Evolutionary conservation across 345 rosid species (phyloP).

Genomic region (Barbarea vulgaris): DNA sequence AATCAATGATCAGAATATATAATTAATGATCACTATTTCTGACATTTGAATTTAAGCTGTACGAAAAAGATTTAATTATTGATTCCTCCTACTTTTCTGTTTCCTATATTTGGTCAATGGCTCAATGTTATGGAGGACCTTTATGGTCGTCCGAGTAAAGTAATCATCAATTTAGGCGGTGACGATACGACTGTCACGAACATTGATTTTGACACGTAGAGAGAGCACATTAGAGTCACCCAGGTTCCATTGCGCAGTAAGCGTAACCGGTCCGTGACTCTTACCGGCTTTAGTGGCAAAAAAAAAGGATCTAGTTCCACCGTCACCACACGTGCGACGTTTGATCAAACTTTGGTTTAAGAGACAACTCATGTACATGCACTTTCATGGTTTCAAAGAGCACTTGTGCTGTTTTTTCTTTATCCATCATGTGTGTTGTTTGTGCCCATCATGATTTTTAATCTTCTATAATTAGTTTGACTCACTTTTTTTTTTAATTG

Average conservation of each 20-base stretch:
- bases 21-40: not conserved
- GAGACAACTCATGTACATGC: constrained; percentile 40
- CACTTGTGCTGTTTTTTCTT: constrained; percentile 36
- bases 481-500: not conserved
- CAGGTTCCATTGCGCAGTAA: constrained; percentile 36
- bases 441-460: constrained; percentile 4
- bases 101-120: not conserved
- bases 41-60: not conserved
- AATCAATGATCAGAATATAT: constrained; percentile 10
- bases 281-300: constrained; percentile 38
- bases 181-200: constrained; percentile 5
- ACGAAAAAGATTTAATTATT: not conserved
- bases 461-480: not conserved
- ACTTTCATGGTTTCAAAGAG: constrained; percentile 6
- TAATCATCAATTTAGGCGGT: constrained; percentile 17
- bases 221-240: constrained; percentile 5
- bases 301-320: constrained; percentile 37
- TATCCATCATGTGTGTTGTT: constrained; percentile 31
- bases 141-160: not conserved
- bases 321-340: constrained; percentile 35
- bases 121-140: constrained; percentile 17
- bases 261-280: constrained; percentile 26
- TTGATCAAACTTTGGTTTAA: constrained; percentile 1
- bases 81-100: not conserved
- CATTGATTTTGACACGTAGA: constrained; percentile 10